Evolutionary conservation across 192 early-diverging fungal genomes (phyloP), one percentile per base, ranked within the genome.

Genomic region (Paraglomus brasilianum): DNA sequence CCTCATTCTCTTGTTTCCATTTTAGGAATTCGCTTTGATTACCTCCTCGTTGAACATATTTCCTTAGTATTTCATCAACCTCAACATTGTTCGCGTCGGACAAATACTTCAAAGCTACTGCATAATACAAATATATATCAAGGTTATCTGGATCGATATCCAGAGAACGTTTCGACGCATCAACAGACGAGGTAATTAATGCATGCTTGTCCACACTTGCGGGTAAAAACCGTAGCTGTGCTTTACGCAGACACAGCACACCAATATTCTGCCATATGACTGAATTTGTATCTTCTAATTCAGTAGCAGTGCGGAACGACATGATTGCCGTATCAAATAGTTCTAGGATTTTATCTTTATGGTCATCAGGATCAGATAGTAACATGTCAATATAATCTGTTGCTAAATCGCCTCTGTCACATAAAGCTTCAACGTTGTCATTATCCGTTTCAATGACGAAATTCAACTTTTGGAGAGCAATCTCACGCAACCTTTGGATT

Each of bases 381-480:
- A 72, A 64, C 47, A 66, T 78, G 13, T 66, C 69, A 13, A 71
- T 68, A 74, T 65, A 48, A 8, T 72, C 44, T 7, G 47, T 77
- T 56, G 81, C 65, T 4, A 85, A 59, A 76, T 85, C 84, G 5
- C 81, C 84, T 21, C 76, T 78, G 61, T 85, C 84, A 55, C 84
- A 85, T 48, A 81, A 69, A 2, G 84, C 84, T 67, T 85, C 81
- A 4, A 80, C 80, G 66, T 85, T 75, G 1, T 72, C 73, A 5
- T 66, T 66, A 40, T 80, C 77, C n/a, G 74, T 40, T 15, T 63
- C 49, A 44, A 80, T 63, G 4, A 85, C 70, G 36, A 72, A 64
- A 42, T 83, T 69, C 60, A 85, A 45, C 22, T 74, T 66, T 46
- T 81, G 61, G n/a, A 83, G 17, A 0, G 81, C 77, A 2, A 64